A percentile compares a stretch with the other conserved stretches of the same genome.
Evolutionary conservation across 108 stramenopile species (phyloP).

Genomic region (Skeletonema marinoi): DNA sequence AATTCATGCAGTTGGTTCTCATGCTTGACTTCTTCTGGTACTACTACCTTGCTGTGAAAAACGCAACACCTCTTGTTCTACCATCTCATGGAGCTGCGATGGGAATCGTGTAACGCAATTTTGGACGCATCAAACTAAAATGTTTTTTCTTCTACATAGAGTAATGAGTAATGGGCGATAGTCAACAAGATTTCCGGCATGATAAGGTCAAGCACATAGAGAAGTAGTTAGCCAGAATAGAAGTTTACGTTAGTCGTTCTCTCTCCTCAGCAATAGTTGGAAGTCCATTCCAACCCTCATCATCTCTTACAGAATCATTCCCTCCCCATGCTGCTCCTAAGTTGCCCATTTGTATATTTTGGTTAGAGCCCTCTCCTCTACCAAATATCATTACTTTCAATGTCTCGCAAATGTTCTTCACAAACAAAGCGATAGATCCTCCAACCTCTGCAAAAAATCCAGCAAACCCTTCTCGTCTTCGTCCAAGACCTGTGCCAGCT

Average conservation of each 20-base stretch:
- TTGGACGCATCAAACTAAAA: not conserved
- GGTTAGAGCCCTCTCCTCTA: slow-evolving; percentile 40
- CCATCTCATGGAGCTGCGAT: slow-evolving; percentile 77
- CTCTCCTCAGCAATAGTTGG: slow-evolving; percentile 36
- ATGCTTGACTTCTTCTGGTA: slow-evolving; percentile 99
- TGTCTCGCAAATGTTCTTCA: slow-evolving; percentile 49
- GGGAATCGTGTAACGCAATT: slow-evolving; percentile 72
- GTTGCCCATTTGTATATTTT: slow-evolving; percentile 37
- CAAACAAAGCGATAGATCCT: slow-evolving; percentile 22
- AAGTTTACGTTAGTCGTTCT: slow-evolving; percentile 2
- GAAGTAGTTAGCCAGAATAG: not conserved
- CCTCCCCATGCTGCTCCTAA: slow-evolving; percentile 42
- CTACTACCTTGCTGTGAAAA: slow-evolving; percentile 92
- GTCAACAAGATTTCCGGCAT: not conserved
- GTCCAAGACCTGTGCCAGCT: slow-evolving; percentile 18
- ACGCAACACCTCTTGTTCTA: slow-evolving; percentile 87
- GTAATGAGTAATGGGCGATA: not conserved
- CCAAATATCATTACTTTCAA: slow-evolving; percentile 59
- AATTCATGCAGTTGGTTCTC: slow-evolving; percentile 94
- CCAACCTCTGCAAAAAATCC: not conserved
- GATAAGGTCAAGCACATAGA: not conserved
- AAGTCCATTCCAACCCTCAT: slow-evolving; percentile 58
- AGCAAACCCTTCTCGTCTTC: slow-evolving; percentile 7
- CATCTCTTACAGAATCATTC: slow-evolving; percentile 36
- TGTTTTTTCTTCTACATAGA: not conserved